Percentiles rank a stretch among this genome's conserved stretches.
Conservation (phyloP, 225 moss, liverwort and hornwort species). For the Marchantia polymorpha region DNA sequence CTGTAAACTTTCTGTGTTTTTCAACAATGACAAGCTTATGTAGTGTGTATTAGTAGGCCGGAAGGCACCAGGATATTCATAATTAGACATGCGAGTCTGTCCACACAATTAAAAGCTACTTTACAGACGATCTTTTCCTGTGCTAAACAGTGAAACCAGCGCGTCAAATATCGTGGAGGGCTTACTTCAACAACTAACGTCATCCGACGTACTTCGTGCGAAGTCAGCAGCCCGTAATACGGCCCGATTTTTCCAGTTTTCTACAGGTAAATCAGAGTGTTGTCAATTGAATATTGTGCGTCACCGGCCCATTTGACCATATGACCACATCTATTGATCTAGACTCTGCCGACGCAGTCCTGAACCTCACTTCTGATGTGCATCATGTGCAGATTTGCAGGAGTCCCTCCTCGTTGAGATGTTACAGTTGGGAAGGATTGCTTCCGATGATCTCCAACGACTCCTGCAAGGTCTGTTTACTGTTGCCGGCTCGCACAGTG, state of each 20-base stretch:
- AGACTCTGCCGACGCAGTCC: background rate
- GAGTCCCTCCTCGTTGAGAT: constrained; percentile 83
- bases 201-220: constrained; percentile 67
- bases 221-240: constrained; percentile 85
- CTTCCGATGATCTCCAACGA: constrained; percentile 87
- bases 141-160: constrained; percentile 61
- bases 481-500: constrained; percentile 41
- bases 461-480: constrained; percentile 75
- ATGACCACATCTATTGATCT: background rate
- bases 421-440: constrained; percentile 81
- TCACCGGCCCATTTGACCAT: background rate
- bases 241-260: constrained; percentile 83
- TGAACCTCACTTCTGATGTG: background rate
- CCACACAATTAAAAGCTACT: background rate
- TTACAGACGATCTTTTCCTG: background rate
- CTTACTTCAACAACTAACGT: constrained; percentile 77
- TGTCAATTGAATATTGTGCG: background rate
- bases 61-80: background rate
- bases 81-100: background rate
- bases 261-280: constrained; percentile 51
- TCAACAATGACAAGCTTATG: too few relatives aligned
- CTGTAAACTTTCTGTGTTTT: too few relatives aligned
- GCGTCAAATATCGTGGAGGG: constrained; percentile 72
- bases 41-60: background rate
- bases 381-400: constrained; percentile 59